Conservation (phyloP, 768 basidiomycete genomes). For the Hygrocybe punicea region DNA sequence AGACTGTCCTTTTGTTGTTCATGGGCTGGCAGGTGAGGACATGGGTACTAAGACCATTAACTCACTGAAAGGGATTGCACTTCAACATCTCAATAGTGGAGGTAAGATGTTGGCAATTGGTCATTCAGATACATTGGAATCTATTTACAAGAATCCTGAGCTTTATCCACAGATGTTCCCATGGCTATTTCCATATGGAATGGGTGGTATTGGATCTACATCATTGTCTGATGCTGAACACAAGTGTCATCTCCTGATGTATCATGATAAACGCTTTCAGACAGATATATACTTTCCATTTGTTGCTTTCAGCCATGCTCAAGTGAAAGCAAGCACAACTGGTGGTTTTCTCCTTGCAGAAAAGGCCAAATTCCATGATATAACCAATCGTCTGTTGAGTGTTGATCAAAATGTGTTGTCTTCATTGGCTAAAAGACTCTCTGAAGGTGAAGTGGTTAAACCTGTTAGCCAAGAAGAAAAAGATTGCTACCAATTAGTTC, state of each 20-base stretch:
- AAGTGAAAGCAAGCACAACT: slow-evolving; percentile 28
- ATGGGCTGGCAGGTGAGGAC: slow-evolving; percentile 32
- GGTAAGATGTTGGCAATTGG: slow-evolving; percentile 21
- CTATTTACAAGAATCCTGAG: slow-evolving; percentile 29
- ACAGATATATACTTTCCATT: slow-evolving; percentile 35
- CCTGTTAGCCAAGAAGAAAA: slow-evolving; percentile 32
- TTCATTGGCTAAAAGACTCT: slow-evolving; percentile 18
- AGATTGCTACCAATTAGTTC: slow-evolving; percentile 31
- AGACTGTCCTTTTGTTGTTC: slow-evolving; percentile 36
- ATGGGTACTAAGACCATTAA: slow-evolving; percentile 12
- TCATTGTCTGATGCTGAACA: slow-evolving; percentile 17
- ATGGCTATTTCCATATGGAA: slow-evolving; percentile 40
- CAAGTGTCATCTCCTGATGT: slow-evolving; percentile 29
- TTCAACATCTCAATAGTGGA: slow-evolving; percentile 16
- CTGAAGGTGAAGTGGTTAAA: slow-evolving; percentile 22
- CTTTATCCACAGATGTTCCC: slow-evolving; percentile 39
- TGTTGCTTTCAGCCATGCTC: slow-evolving; percentile 40
- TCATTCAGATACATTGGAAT: slow-evolving; percentile 12
- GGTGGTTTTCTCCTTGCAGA: slow-evolving; percentile 30
- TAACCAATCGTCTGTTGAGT: slow-evolving; percentile 19
- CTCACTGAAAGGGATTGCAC: slow-evolving; percentile 19
- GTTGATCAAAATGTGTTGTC: slow-evolving; percentile 23
- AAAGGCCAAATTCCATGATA: slow-evolving; percentile 21
- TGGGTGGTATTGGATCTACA: slow-evolving; percentile 27
- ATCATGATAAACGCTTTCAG: slow-evolving; percentile 41